Evolutionary conservation across 2,329 filamentous ascomycete species (phyloP).

Genomic region (Aspergillus persii): DNA sequence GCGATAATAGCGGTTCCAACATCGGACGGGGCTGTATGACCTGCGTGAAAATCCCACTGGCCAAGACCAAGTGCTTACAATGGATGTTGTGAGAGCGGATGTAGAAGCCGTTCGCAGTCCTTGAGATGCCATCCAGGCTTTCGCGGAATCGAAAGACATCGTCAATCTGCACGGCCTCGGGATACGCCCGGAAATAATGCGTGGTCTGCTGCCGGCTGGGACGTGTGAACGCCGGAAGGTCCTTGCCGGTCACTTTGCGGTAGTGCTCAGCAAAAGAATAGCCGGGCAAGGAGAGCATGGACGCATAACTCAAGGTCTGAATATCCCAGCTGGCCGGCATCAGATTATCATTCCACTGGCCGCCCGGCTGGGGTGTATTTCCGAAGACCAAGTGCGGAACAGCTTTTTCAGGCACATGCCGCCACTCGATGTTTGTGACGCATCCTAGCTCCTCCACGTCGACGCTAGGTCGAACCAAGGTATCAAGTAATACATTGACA

Average conservation of each 20-base stretch:
- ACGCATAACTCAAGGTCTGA: constrained; percentile 60
- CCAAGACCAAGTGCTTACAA: constrained; percentile 58
- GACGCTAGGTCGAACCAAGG: constrained; percentile 57
- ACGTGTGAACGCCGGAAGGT: constrained; percentile 52
- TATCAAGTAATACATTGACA: constrained; percentile 60
- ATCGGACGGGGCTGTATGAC: constrained; percentile 51
- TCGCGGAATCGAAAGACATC: constrained; percentile 46
- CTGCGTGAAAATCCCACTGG: constrained; percentile 59
- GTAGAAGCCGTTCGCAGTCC: constrained; percentile 48
- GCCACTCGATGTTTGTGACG: constrained; percentile 55
- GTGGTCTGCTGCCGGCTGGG: constrained; percentile 56
- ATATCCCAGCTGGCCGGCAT: constrained; percentile 55
- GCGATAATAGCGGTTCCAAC: constrained; percentile 46
- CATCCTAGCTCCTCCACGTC: constrained; percentile 55
- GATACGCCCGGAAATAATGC: constrained; percentile 56
- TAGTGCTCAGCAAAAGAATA: constrained; percentile 58
- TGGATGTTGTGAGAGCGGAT: constrained; percentile 52
- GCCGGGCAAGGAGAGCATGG: constrained; percentile 60
- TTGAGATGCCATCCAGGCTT: constrained; percentile 44
- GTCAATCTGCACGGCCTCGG: constrained; percentile 52
- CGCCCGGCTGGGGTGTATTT: constrained; percentile 50
- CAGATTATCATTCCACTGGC: constrained; percentile 59
- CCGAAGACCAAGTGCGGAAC: constrained; percentile 57
- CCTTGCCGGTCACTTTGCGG: constrained; percentile 38
- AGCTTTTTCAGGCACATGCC: constrained; percentile 49